phyloP scores from a whole-genome alignment of 306 rosid species.

The Vachellia pachyceras region DNA sequence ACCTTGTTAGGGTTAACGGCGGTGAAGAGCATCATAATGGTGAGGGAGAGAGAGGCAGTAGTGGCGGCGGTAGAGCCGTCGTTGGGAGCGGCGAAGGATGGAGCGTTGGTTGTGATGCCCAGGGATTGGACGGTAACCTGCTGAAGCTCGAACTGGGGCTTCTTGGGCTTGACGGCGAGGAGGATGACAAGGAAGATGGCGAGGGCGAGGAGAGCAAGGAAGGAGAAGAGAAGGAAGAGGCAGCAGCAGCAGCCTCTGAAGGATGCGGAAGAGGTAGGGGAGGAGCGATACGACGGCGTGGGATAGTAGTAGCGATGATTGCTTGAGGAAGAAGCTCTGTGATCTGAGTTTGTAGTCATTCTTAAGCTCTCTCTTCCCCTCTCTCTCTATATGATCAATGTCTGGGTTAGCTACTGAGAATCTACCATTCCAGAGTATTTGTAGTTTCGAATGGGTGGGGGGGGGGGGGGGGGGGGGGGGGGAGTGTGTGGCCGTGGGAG shows the following conservation, averaged over 20 bases:
- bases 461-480: no score
- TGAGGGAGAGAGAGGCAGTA: constrained; percentile 73
- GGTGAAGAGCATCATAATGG: constrained; percentile 69
- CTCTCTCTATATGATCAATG: no score
- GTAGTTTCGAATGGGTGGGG: no score
- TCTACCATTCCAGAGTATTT: no score
- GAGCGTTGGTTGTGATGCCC: constrained; percentile 65
- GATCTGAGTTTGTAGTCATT: constrained; percentile 39
- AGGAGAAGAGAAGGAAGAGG: constrained; percentile 84
- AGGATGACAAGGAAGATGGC: constrained; percentile 74
- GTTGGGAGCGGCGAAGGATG: constrained; percentile 26
- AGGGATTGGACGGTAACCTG: constrained; percentile 86
- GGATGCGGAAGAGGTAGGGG: constrained; percentile 71
- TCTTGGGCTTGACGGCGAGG: constrained; percentile 88
- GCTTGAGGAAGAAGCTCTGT: constrained; percentile 24
- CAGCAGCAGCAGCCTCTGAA: constrained; percentile 94
- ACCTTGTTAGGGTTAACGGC: constrained; percentile 94
- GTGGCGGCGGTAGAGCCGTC: constrained; percentile 31
- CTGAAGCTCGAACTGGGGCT: constrained; percentile 95
- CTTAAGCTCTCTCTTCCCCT: background rate
- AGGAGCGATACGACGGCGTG: constrained; percentile 47
- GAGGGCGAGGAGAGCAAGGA: constrained; percentile 74
- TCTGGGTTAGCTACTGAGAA: no score
- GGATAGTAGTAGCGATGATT: constrained; percentile 42
- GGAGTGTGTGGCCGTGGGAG: no score